phyloP scores from a whole-genome alignment of 768 basidiomycete genomes.

The Suillus sp. region DNA sequence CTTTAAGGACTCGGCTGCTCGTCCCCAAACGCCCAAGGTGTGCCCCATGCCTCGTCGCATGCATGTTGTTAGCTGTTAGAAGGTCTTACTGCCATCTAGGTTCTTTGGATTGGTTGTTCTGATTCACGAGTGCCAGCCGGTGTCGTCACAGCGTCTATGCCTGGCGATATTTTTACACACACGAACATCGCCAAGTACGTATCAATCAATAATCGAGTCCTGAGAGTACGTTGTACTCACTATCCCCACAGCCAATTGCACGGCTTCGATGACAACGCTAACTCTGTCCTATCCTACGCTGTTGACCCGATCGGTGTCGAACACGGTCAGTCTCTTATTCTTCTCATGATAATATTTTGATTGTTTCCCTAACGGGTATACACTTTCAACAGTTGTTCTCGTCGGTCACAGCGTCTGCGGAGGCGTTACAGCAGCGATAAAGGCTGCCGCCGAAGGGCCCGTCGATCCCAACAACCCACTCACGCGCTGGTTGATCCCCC shows the following conservation, averaged over 20 bases:
- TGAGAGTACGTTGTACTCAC: neutral
- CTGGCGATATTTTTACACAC: slow-evolving; percentile 84
- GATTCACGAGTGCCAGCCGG: slow-evolving; percentile 89
- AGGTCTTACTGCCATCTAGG: slow-evolving; percentile 36
- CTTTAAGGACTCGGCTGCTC: slow-evolving; percentile 54
- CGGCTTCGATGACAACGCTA: slow-evolving; percentile 66
- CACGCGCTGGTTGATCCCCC: slow-evolving; percentile 70
- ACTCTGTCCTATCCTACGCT: slow-evolving; percentile 77
- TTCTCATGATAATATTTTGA: slow-evolving; percentile 34
- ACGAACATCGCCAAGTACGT: slow-evolving; percentile 88
- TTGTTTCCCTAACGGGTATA: slow-evolving; percentile 11
- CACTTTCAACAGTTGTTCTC: slow-evolving; percentile 58
- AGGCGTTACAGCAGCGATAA: slow-evolving; percentile 55
- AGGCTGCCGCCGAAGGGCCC: slow-evolving; percentile 23
- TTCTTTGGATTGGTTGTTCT: slow-evolving; percentile 81
- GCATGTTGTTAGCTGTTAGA: neutral
- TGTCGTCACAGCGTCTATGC: slow-evolving; percentile 68
- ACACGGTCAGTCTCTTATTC: slow-evolving; percentile 62
- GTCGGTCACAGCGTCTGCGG: slow-evolving; percentile 86
- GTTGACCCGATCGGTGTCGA: slow-evolving; percentile 67
- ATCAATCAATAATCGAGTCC: neutral
- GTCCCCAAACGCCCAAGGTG: slow-evolving; percentile 69
- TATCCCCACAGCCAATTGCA: slow-evolving; percentile 62
- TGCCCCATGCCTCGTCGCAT: slow-evolving; percentile 17
- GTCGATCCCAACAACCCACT: slow-evolving; percentile 47